phyloP scores from a whole-genome alignment of 176 grass and related monocot species.

The Echinochloa phyllopogon region DNA sequence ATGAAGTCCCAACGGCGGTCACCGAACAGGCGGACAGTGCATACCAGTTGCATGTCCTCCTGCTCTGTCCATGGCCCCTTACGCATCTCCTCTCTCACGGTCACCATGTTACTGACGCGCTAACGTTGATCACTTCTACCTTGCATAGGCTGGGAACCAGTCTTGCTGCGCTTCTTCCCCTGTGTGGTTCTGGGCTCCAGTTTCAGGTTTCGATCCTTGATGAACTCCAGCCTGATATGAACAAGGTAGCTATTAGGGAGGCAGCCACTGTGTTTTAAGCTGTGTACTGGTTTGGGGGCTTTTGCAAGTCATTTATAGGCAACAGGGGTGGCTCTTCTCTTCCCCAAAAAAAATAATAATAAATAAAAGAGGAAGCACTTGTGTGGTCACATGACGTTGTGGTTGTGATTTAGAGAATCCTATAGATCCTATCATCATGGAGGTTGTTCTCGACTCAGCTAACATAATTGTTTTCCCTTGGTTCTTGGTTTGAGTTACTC shows the following conservation, averaged over 20 bases:
- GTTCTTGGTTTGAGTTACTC: background rate
- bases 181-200: conserved; percentile 46
- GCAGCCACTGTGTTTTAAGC: conserved; percentile 41
- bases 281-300: conserved; percentile 57
- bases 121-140: conserved; percentile 43
- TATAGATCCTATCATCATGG: conserved; percentile 14
- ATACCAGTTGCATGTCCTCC: conserved; percentile 90
- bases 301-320: conserved; percentile 75
- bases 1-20: conserved; percentile 98
- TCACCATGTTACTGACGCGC: conserved; percentile 60
- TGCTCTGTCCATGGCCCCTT: conserved; percentile 88
- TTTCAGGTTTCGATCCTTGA: conserved; percentile 44
- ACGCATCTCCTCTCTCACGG: conserved; percentile 71
- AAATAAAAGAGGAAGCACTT: background rate
- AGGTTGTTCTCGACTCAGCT: conserved; percentile 2
- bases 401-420: conserved; percentile 22
- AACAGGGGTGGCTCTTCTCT: conserved; percentile 12
- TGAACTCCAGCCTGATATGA: conserved; percentile 42
- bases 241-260: conserved; percentile 31
- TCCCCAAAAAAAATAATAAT: background rate
- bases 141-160: conserved; percentile 49
- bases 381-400: conserved; percentile 13
- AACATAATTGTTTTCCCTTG: background rate
- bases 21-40: conserved; percentile 87
- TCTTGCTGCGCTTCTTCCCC: conserved; percentile 29